Base-by-base conservation (phyloP, 805 yeast species). In the Nakazawaea ernobii region DNA sequence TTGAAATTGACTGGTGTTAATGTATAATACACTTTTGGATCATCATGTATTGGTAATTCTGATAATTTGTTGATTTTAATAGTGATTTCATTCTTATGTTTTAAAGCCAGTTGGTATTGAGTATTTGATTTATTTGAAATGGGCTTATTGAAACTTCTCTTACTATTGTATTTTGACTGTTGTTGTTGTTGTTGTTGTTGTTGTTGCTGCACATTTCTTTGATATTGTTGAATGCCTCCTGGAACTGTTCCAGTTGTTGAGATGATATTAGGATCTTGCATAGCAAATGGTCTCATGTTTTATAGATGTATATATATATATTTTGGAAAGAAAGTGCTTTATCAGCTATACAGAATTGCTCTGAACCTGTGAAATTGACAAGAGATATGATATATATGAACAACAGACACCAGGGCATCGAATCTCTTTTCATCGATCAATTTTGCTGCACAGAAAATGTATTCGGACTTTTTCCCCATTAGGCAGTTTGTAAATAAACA, bases 1-100 rank as follows among this genome's bases (percentile, higher is more conserved):
- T 11, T 13, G 37, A 36, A 28, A 40, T 40, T 35, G 4, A 29
- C 14, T 7, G 15, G 14, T 17, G 26, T 29, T 26, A 14, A 7
- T 3, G 8, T 14, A 15, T 29, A 24, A 17, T 39, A 35, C 13
- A 33, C n/a, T 6, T 26, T 33, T 10, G 43, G 48, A 8, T 37
- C 33, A 20, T 44, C 48, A n/a, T 30, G 36, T 6, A 9, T 39
- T 4, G 11, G 24, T 28, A 45, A 35, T 35, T 45, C 48, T 8
- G 36, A 24, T 15, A 45, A 33, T 29, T n/a, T 39, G 30, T 45
- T 45, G 36, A 45, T 45, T 24, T 45, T 39, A 4, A 45, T 40
- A 7, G 48, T 45, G 27, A 37, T 43, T 17, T 43, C 47, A 30
- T 37, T 43, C 36, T 37, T 43, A 30, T 27, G 32, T 20, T 43